phyloP scores from a whole-genome alignment of 2,329 filamentous ascomycete species.

The Tolypocladium ophioglossoides region DNA sequence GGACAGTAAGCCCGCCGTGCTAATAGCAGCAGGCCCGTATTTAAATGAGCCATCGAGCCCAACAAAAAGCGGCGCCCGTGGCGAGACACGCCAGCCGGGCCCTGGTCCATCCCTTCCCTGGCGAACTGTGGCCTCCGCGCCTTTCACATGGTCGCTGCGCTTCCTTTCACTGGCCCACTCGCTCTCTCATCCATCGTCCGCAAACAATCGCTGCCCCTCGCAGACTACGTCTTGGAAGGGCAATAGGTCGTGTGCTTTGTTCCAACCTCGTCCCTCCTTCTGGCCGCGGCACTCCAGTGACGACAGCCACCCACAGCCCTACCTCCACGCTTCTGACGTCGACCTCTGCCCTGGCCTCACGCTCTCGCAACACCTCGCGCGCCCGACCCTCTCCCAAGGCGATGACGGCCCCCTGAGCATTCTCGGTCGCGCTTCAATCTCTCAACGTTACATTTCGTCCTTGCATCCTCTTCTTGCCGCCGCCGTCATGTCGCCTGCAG shows the following conservation, averaged over 20 bases:
- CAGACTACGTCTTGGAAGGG: constrained; percentile 17
- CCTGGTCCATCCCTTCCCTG: neutral
- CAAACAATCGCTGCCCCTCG: constrained; percentile 12
- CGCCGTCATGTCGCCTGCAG: constrained; percentile 23
- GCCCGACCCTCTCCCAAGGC: neutral
- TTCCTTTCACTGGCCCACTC: constrained; percentile 18
- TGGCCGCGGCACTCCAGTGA: neutral
- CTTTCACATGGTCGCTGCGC: constrained; percentile 18
- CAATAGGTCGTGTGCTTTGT: constrained; percentile 29
- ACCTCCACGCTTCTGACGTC: neutral
- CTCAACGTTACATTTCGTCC: neutral
- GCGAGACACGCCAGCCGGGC: neutral
- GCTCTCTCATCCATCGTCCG: constrained; percentile 10
- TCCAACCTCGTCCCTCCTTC: constrained; percentile 4
- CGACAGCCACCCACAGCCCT: neutral
- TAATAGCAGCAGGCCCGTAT: neutral
- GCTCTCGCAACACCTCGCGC: neutral
- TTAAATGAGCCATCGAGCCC: neutral
- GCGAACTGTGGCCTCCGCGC: constrained; percentile 2
- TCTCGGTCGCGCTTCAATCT: neutral
- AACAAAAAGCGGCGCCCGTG: neutral
- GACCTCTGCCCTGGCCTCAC: neutral
- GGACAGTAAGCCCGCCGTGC: neutral
- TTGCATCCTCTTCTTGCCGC: constrained; percentile 2
- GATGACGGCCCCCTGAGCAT: constrained; percentile 3